Conservation (phyloP, 2,329 filamentous ascomycete species). For the Phaeosphaeria sp. region DNA sequence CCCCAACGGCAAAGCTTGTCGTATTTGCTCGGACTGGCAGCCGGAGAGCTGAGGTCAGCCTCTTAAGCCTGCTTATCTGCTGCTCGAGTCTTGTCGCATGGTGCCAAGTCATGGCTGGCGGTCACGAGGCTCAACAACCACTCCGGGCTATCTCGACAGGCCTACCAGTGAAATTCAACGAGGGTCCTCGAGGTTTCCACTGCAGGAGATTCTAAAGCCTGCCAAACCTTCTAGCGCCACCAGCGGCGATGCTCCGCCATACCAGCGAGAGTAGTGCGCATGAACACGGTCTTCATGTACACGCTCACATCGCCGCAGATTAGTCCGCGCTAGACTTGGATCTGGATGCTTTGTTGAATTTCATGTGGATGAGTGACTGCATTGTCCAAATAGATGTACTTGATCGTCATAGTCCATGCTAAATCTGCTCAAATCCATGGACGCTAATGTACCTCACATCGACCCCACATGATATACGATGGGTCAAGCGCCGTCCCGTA, state of each 20-base stretch:
- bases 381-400: background rate
- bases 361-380: background rate
- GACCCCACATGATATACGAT: background rate
- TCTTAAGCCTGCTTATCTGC: slow-evolving; percentile 29
- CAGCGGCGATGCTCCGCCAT: background rate
- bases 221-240: background rate
- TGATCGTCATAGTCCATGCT: background rate
- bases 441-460: background rate
- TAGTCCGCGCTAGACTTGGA: background rate
- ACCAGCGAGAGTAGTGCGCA: background rate
- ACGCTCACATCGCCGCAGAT: background rate
- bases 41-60: slow-evolving; percentile 19
- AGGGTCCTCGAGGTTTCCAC: background rate
- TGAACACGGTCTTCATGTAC: background rate
- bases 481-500: background rate
- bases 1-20: slow-evolving; percentile 34
- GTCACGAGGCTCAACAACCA: slow-evolving; percentile 33
- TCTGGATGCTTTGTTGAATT: background rate
- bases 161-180: slow-evolving; percentile 2
- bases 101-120: slow-evolving; percentile 19
- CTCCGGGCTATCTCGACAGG: background rate
- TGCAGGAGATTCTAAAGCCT: background rate
- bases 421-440: background rate
- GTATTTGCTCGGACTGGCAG: slow-evolving; percentile 13
- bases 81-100: slow-evolving; percentile 13